Evolutionary conservation across 805 yeast genomes (phyloP).

Genomic region (Lachancea cidri): DNA sequence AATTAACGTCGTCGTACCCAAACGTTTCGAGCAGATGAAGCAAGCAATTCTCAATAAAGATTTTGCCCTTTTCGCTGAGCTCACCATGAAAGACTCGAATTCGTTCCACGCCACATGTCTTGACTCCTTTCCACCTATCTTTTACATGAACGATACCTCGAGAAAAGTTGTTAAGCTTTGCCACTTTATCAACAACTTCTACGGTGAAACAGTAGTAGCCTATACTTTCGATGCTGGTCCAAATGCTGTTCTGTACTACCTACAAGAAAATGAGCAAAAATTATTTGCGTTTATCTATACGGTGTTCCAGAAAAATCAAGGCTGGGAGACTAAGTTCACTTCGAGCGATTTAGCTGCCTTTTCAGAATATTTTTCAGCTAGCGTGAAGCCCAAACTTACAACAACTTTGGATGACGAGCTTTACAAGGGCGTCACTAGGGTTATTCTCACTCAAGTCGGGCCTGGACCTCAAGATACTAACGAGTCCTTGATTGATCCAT

Average conservation of each 20-base stretch:
- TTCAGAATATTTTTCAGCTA: constrained; percentile 21
- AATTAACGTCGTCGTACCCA: constrained; percentile 77
- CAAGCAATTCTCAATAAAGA: constrained; percentile 66
- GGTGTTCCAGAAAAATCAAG: constrained; percentile 53
- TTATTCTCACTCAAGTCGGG: constrained; percentile 83
- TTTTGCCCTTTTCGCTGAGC: constrained; percentile 74
- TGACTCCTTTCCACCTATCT: constrained; percentile 93
- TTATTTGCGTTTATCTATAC: constrained; percentile 67
- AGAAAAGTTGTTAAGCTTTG: constrained; percentile 72
- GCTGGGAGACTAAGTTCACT: constrained; percentile 55
- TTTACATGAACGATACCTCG: constrained; percentile 88
- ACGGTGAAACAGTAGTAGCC: constrained; percentile 67
- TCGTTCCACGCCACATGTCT: constrained; percentile 98
- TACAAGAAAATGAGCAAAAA: constrained; percentile 63
- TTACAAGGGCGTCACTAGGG: constrained; percentile 68
- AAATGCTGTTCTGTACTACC: constrained; percentile 92
- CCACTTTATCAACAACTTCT: constrained; percentile 65
- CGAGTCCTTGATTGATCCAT: constrained; percentile 50
- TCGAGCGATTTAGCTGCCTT: constrained; percentile 26
- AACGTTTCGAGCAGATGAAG: constrained; percentile 78
- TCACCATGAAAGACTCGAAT: constrained; percentile 95
- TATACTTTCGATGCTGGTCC: constrained; percentile 99
- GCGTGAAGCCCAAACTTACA: constrained; percentile 30
- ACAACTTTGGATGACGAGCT: constrained; percentile 47
- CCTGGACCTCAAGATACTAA: constrained; percentile 70